phyloP scores from a whole-genome alignment of 2,329 filamentous ascomycete genomes.

The Geoglossum cookeanum region DNA sequence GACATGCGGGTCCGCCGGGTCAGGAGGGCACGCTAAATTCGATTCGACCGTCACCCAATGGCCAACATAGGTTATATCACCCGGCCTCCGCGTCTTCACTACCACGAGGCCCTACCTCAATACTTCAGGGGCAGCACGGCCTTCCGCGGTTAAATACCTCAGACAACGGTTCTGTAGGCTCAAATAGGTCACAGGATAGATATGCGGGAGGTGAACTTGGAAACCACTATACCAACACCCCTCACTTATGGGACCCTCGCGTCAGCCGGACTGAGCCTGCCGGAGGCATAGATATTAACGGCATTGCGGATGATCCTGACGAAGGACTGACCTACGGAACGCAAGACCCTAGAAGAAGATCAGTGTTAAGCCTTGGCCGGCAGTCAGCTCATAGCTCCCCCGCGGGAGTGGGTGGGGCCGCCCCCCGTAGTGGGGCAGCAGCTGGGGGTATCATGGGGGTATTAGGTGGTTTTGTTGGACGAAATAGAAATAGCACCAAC shows the following conservation, averaged over 20 bases:
- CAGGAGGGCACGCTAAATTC: background rate
- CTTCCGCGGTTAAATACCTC: slow-evolving; percentile 14
- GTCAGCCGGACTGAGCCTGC: slow-evolving; percentile 25
- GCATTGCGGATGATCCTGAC: slow-evolving; percentile 74
- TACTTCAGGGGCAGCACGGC: slow-evolving; percentile 16
- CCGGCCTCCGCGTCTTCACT: slow-evolving; percentile 14
- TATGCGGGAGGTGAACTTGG: slow-evolving; percentile 15
- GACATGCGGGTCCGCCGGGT: background rate
- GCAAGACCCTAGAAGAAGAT: slow-evolving; percentile 30
- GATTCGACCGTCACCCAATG: background rate
- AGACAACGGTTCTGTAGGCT: slow-evolving; percentile 19
- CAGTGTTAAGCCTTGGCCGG: slow-evolving; percentile 37
- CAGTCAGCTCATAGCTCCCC: slow-evolving; percentile 24
- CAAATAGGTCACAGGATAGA: slow-evolving; percentile 18
- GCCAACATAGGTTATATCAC: background rate
- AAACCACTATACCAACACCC: slow-evolving; percentile 40
- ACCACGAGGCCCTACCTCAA: slow-evolving; percentile 18
- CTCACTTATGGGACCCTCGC: slow-evolving; percentile 37
- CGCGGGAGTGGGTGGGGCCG: slow-evolving; percentile 27
- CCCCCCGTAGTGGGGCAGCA: slow-evolving; percentile 22
- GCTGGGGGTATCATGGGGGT: slow-evolving; percentile 25
- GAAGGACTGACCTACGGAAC: slow-evolving; percentile 48
- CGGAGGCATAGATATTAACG: slow-evolving; percentile 49
- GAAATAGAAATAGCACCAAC: slow-evolving; percentile 18
- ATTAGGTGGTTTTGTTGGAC: slow-evolving; percentile 22